Evolutionary conservation across 768 basidiomycete species (phyloP), one percentile per base, ranked within the genome.

Genomic region (Boletus reticuloceps): DNA sequence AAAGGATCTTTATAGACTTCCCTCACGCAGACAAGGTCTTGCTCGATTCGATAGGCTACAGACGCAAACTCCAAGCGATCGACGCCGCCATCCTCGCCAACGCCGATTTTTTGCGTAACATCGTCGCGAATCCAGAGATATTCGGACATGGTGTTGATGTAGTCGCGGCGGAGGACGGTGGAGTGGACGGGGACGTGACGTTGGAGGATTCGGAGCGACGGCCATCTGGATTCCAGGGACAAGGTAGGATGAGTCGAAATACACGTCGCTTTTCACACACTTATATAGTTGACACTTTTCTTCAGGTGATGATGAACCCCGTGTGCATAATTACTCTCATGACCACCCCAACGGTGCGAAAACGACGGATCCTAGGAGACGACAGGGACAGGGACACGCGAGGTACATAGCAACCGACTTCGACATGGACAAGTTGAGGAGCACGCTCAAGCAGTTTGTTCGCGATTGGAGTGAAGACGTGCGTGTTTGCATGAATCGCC

Each of bases 381-480:
- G 41, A 4, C 40, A 36, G 19, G 40, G 51, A 27, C 54, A 31
- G 34, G 43, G 51, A 61, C 68, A 47, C 46, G 55, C 45, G 64
- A 71, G 41, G 47, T 79, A 78, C 60, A 77, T 74, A 54, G 81
- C 85, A 1, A 83, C 81, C 0, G 89, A 91, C 37, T 81, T 82
- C 56, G 89, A 93, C 61, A 88, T 90, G 84, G 93, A 97, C 67
- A 95, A 96, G 66, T 75, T 98, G 39, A 76, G 94, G 54, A 94
- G 92, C 64, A 96, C 94, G 0, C 72, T 98, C 38, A 92, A 96
- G 65, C 94, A 96, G 63, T 88, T 96, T 49, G 94, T 94, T 11
- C 80, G 94, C 13, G 94, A 98, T 66, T 98, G 95, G 94, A 91
- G 89, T 56, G 80, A 77, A 59, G 88, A 92, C 76, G 91, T 93